phyloP scores from a whole-genome alignment of 1,139 yeast genomes.

The Kluyveromyces sp. region DNA sequence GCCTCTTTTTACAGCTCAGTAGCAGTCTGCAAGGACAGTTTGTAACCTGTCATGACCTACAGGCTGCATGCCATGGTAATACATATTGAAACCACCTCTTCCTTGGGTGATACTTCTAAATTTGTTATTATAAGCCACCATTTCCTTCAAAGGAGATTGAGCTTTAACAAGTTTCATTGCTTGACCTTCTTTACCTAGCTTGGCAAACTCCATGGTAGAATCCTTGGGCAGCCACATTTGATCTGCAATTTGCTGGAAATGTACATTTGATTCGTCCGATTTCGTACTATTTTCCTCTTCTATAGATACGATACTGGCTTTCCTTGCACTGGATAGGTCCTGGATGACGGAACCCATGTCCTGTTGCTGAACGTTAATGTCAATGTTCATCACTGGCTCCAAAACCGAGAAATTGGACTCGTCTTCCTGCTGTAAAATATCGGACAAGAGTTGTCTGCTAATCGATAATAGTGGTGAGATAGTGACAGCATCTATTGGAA shows the following conservation, averaged over 20 bases:
- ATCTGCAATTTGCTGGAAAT: slow-evolving; percentile 48
- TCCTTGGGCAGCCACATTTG: slow-evolving; percentile 55
- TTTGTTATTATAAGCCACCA: slow-evolving; percentile 80
- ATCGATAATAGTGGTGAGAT: slow-evolving; percentile 21
- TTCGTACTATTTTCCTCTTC: slow-evolving; percentile 44
- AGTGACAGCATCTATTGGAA: slow-evolving; percentile 24
- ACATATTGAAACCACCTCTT: slow-evolving; percentile 77
- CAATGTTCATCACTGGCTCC: slow-evolving; percentile 83
- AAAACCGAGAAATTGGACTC: slow-evolving; percentile 43
- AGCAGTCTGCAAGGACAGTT: background rate
- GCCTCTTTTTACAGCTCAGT: background rate
- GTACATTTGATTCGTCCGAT: slow-evolving; percentile 36
- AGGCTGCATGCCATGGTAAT: slow-evolving; percentile 63
- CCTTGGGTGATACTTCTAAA: slow-evolving; percentile 86
- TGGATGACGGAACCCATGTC: slow-evolving; percentile 80
- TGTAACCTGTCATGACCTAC: slow-evolving; percentile 44
- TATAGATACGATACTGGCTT: slow-evolving; percentile 60
- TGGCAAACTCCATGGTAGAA: slow-evolving; percentile 33
- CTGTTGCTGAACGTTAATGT: slow-evolving; percentile 60
- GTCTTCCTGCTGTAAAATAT: slow-evolving; percentile 10
- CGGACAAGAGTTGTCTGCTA: slow-evolving; percentile 17
- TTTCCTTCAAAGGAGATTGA: slow-evolving; percentile 75
- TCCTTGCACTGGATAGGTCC: slow-evolving; percentile 63
- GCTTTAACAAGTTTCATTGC: slow-evolving; percentile 54
- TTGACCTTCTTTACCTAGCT: slow-evolving; percentile 27